Evolutionary conservation across 106 monocot species (phyloP), one percentile per base, ranked within the genome.

Genomic region (Alisma plantagoaquatica): DNA sequence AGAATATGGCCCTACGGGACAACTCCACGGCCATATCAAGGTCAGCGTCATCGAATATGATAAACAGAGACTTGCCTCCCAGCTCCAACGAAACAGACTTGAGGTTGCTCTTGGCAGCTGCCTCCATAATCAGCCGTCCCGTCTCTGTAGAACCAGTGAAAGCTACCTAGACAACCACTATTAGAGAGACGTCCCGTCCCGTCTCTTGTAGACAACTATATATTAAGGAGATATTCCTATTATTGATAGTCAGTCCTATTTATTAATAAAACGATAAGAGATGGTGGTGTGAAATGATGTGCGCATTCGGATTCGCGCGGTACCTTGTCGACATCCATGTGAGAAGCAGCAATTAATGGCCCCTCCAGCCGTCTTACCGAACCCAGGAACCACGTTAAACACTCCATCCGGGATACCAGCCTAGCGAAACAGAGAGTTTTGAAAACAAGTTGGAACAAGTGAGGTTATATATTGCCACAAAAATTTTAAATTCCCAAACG

Each of bases 141-240:
- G 82, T 76, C 65, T 89, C 81, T 1, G 83, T 70, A 0, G 96
- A 90, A 0, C 96, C 89, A 23, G 96, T 98, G 44, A 98, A 91
- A n/a, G n/a, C n/a, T n/a, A 29, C 74, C 70, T 33, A 91, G 51
- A n/a, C n/a, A n/a, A n/a, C n/a, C n/a, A n/a, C 90, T 91, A 64
- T 46, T n/a, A n/a, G n/a, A n/a, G n/a, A n/a, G n/a, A 56, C 42
- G 5, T 12, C 49, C 4, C 7, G 49, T 29, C 11, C 53, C 3
- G 17, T n/a, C 0, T 23, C 10, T 27, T 15, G 2, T 2, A 3
- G 43, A 10, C 15, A 43, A 2, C 43, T n/a, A 4, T 43, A n/a
- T n/a, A n/a, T n/a, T n/a, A n/a, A n/a, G n/a, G n/a, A n/a, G n/a
- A n/a, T n/a, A n/a, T n/a, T n/a, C n/a, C n/a, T n/a, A n/a, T n/a